phyloP scores from a whole-genome alignment of 768 basidiomycete genomes.

The Russula sp. region DNA sequence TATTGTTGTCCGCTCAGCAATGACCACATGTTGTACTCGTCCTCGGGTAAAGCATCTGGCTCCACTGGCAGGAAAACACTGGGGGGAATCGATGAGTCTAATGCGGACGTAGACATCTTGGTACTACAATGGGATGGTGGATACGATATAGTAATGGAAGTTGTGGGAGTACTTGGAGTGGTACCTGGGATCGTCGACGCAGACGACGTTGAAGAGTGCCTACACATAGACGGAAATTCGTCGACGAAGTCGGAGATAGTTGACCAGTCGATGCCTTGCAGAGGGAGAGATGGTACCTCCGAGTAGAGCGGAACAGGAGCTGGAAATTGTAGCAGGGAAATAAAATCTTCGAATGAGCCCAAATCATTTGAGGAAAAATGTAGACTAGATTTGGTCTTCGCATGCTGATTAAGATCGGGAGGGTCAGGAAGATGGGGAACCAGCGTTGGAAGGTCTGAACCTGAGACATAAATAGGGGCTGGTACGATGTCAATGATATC shows the following conservation, averaged over 20 bases:
- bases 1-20: too few relatives aligned
- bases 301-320: neutral
- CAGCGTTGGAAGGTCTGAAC: neutral
- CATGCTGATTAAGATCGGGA: neutral
- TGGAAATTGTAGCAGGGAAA: neutral
- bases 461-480: neutral
- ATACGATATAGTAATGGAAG: neutral
- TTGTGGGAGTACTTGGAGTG: neutral
- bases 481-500: too few relatives aligned
- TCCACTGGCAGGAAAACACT: neutral
- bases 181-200: neutral
- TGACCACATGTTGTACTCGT: neutral
- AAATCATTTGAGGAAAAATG: neutral
- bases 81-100: slow-evolving; percentile 4
- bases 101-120: neutral
- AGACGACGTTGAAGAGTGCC: neutral
- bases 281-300: neutral
- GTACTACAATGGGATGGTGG: too few relatives aligned
- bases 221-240: neutral
- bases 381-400: neutral
- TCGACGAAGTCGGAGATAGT: neutral
- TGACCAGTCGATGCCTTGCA: neutral
- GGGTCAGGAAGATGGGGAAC: neutral
- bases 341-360: neutral
- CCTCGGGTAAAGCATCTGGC: neutral